Evolutionary conservation across 2,329 filamentous ascomycete species (phyloP), one percentile per base, ranked within the genome.

Genomic region (Aureobasidium pullulans): DNA sequence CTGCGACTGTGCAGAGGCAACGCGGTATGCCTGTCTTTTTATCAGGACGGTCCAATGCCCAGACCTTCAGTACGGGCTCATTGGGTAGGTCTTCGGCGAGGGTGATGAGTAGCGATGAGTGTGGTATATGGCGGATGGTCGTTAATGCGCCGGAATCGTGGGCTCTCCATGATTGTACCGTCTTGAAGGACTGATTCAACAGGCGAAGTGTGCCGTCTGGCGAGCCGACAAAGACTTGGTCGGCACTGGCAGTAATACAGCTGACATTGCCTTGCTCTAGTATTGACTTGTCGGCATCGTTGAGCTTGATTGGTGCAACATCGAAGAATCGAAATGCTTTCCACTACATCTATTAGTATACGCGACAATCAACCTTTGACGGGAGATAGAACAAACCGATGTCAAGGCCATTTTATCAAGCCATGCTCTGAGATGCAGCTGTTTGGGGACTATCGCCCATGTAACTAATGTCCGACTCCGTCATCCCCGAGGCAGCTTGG

Each of bases 281-380:
- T 70, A 91, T 82, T 66, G 85, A 84, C 71, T 85, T 87, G 71
- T 95, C 90, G 69, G 87, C 87, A 72, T 95, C 88, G 66, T 81
- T 83, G 68, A 92, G 81, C 70, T 87, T 85, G 73, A 96, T 86
- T 72, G 89, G 87, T 72, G 85, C 85, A 73, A 96, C 90, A 76
- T 96, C 90, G 83, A 99, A 97, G 86, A 99, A 99, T 81, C 96
- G 92, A 79, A 99, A 99, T 67, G 88, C 87, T 88, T 96, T 96
- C 93, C 94, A 97, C 93, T 96, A 65, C 53, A 52, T 60, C 4
- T 46, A 52, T 62, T 52, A 63, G 31, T 28, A 54, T 6, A 1
- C 36, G 13, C 19, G 8, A 32, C 23, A 23, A 23, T 23, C 23
- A 23, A 23, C 3, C 23, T 23, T 23, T 23, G 23, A 23, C 23